A percentile compares a stretch with the other conserved stretches of the same genome.
Conservation (phyloP, 164 flowering plant genomes). For the Vitis labrusca region DNA sequence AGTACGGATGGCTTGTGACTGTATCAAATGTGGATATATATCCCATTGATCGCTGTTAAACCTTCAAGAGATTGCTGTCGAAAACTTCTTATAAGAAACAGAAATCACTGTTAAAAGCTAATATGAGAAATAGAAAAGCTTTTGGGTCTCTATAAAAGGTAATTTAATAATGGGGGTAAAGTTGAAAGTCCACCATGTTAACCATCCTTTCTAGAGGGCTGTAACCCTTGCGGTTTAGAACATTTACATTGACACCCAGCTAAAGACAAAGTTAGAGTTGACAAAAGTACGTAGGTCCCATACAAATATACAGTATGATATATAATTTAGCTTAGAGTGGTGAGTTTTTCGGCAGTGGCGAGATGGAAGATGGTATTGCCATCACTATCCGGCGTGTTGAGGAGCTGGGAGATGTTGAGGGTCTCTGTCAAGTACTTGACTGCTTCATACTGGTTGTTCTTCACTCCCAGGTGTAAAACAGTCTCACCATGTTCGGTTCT, state of each 20-base stretch:
- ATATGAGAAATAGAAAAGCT: too few relatives aligned
- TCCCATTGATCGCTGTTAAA: too few relatives aligned
- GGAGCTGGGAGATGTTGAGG: constrained; percentile 28
- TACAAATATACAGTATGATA: too few relatives aligned
- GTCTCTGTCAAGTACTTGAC: constrained; percentile 42
- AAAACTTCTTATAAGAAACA: too few relatives aligned
- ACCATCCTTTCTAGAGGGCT: constrained; percentile 27
- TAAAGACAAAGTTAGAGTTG: constrained; percentile 1
- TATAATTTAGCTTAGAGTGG: constrained; percentile 27
- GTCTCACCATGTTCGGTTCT: constrained; percentile 32
- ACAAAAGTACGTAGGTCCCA: too few relatives aligned
- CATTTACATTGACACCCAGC: constrained; percentile 39
- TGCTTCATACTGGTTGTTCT: constrained; percentile 43
- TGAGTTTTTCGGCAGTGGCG: constrained; percentile 53
- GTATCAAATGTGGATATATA: too few relatives aligned
- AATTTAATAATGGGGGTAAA: too few relatives aligned
- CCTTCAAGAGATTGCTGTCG: too few relatives aligned
- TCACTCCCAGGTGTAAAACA: constrained; percentile 40
- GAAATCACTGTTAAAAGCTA: too few relatives aligned
- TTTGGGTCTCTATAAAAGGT: too few relatives aligned
- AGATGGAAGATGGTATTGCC: constrained; percentile 65
- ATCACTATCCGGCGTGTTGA: constrained; percentile 39
- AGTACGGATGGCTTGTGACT: too few relatives aligned
- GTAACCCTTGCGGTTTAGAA: constrained; percentile 42
- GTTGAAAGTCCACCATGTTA: too few relatives aligned